phyloP scores from a whole-genome alignment of 2,329 filamentous ascomycete species.

The Colletotrichum abscissum region DNA sequence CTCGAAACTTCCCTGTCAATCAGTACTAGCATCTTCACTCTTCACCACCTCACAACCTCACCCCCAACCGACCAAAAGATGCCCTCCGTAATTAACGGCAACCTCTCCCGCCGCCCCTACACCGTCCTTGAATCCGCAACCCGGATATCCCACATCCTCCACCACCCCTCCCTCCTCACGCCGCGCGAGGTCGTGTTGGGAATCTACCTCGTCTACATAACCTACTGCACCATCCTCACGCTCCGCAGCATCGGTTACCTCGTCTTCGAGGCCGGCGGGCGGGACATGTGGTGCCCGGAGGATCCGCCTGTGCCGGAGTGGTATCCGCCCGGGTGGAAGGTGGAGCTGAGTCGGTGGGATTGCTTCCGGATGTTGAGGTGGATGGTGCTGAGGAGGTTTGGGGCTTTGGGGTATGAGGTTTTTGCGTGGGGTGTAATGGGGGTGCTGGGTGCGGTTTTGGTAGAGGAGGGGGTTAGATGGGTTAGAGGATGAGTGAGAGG shows the following conservation, averaged over 20 bases:
- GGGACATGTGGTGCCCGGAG: background rate
- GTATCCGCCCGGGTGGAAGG: conserved; percentile 17
- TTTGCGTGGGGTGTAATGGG: conserved; percentile 14
- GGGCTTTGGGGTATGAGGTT: background rate
- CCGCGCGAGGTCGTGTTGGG: background rate
- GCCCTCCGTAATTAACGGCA: conserved; percentile 15
- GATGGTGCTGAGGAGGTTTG: background rate
- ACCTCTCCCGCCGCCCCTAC: background rate
- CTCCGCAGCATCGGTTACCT: conserved; percentile 9
- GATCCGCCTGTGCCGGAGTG: conserved; percentile 1
- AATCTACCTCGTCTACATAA: conserved; percentile 8
- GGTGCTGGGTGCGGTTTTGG: background rate
- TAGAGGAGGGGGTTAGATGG: background rate
- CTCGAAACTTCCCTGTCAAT: too few relatives aligned
- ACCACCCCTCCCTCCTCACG: background rate
- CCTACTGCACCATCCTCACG: conserved; percentile 3
- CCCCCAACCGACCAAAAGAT: background rate
- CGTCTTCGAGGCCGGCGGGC: background rate
- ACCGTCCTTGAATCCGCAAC: background rate
- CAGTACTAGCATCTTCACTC: too few relatives aligned
- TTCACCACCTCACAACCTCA: background rate
- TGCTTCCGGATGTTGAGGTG: background rate
- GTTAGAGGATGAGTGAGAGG: background rate
- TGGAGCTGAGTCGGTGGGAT: conserved; percentile 1
- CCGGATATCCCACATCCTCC: background rate